phyloP scores from a whole-genome alignment of 2,329 filamentous ascomycete genomes.

The Epichloe coenophiala region DNA sequence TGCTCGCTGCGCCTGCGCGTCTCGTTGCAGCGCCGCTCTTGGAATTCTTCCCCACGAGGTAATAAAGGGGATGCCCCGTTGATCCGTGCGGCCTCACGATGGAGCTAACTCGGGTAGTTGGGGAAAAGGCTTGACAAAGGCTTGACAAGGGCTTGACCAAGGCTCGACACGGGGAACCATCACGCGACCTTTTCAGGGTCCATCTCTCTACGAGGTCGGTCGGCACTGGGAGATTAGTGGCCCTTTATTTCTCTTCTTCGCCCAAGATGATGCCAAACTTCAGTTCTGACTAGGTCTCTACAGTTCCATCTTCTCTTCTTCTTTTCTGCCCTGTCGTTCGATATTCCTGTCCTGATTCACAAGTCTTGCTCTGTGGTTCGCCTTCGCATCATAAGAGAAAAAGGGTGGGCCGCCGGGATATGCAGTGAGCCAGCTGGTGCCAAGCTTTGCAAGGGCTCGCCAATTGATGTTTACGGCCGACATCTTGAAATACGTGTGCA shows the following conservation, averaged over 20 bases:
- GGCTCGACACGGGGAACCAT: conserved; percentile 3
- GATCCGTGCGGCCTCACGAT: conserved; percentile 7
- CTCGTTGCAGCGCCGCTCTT: neutral
- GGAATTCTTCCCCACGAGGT: neutral
- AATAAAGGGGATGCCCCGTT: neutral
- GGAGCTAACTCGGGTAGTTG: conserved; percentile 1
- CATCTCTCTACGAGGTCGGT: conserved; percentile 1
- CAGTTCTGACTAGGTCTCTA: neutral
- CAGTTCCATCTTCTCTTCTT: neutral
- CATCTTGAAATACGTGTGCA: neutral
- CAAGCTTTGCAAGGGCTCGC: neutral
- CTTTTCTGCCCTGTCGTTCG: neutral
- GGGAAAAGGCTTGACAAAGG: neutral
- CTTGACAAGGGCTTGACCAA: too few relatives aligned
- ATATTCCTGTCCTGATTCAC: neutral
- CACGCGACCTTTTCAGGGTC: conserved; percentile 9
- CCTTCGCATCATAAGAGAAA: neutral
- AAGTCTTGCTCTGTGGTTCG: neutral
- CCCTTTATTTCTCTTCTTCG: neutral
- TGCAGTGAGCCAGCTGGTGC: neutral
- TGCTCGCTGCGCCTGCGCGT: neutral
- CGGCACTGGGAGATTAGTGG: conserved; percentile 1
- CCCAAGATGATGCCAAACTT: neutral
- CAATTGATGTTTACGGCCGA: neutral
- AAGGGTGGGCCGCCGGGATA: neutral